These are phyloP conservation scores for Penicillium waksmanii DNA, from an alignment of 495 filamentous ascomycete genomes.

Conservation along the genomic window DNA sequence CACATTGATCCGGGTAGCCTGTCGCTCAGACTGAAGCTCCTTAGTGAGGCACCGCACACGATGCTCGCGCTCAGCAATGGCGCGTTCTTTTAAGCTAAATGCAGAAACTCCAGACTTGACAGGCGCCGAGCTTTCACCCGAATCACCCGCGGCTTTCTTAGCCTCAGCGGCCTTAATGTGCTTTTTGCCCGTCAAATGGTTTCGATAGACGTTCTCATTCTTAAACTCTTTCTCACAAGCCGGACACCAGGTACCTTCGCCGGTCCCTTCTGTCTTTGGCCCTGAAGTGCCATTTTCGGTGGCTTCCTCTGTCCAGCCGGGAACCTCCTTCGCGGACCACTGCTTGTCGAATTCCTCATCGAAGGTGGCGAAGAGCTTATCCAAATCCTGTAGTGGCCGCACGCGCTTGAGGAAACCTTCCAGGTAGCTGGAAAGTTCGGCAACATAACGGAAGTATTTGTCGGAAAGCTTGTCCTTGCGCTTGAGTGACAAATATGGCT, in stretches of 20 bases:
- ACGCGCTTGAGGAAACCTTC: constrained; percentile 84
- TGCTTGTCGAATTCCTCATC: constrained; percentile 81
- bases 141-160: constrained; percentile 46
- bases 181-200: constrained; percentile 87
- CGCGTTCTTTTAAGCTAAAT: constrained; percentile 76
- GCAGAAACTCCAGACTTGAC: constrained; percentile 32
- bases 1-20: constrained; percentile 87
- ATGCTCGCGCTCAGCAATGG: constrained; percentile 86
- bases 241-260: constrained; percentile 80
- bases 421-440: constrained; percentile 76
- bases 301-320: constrained; percentile 72
- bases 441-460: constrained; percentile 87
- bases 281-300: constrained; percentile 42
- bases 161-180: constrained; percentile 81
- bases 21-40: constrained; percentile 75
- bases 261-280: constrained; percentile 58
- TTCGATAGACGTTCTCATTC: constrained; percentile 92
- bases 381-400: constrained; percentile 79
- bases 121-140: constrained; percentile 27
- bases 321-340: constrained; percentile 78
- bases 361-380: constrained; percentile 72
- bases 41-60: constrained; percentile 75
- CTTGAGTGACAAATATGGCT: constrained; percentile 70
- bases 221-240: constrained; percentile 94
- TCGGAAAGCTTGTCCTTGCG: constrained; percentile 83